phyloP scores from a whole-genome alignment of 331 rosid genomes.

The Spiraea crenata region DNA sequence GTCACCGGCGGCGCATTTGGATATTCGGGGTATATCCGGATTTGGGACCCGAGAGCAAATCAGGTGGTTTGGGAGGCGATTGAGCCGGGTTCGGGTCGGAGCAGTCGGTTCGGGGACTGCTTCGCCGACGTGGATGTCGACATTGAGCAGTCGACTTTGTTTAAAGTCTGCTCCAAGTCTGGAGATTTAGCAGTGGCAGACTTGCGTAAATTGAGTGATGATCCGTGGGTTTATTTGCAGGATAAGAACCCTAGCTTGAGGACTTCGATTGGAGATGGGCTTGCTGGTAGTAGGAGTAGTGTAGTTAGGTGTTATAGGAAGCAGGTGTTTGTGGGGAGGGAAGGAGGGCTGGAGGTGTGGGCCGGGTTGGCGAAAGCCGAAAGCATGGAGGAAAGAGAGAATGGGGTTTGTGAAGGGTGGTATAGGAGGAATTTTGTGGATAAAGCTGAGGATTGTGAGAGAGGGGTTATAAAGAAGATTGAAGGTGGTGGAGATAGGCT shows the following conservation, averaged over 20 bases:
- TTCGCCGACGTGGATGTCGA: conserved; percentile 70
- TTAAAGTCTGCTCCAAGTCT: conserved; percentile 76
- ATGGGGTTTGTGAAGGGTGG: conserved; percentile 34
- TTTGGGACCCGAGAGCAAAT: conserved; percentile 77
- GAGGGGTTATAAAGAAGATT: conserved; percentile 65
- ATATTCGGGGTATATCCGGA: conserved; percentile 64
- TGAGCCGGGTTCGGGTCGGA: conserved; percentile 85
- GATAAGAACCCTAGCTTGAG: conserved; percentile 73
- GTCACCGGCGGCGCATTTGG: conserved; percentile 68
- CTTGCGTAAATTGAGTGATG: conserved; percentile 60
- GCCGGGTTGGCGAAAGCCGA: conserved; percentile 35
- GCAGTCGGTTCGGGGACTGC: conserved; percentile 77
- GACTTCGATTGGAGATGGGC: conserved; percentile 13
- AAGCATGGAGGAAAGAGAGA: conserved; percentile 30
- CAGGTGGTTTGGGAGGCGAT: conserved; percentile 75
- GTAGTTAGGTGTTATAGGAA: conserved; percentile 56
- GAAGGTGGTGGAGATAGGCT: conserved; percentile 92
- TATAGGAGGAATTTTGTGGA: conserved; percentile 80
- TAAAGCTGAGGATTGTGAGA: conserved; percentile 57
- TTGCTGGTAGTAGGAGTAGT: conserved; percentile 11
- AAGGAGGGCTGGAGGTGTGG: conserved; percentile 88
- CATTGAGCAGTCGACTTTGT: conserved; percentile 48
- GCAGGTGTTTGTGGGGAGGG: conserved; percentile 80
- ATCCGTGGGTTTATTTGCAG: conserved; percentile 84
- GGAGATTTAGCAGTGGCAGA: conserved; percentile 94